phyloP scores from a whole-genome alignment of 2,329 filamentous ascomycete species.

The Fonsecaea erecta region DNA sequence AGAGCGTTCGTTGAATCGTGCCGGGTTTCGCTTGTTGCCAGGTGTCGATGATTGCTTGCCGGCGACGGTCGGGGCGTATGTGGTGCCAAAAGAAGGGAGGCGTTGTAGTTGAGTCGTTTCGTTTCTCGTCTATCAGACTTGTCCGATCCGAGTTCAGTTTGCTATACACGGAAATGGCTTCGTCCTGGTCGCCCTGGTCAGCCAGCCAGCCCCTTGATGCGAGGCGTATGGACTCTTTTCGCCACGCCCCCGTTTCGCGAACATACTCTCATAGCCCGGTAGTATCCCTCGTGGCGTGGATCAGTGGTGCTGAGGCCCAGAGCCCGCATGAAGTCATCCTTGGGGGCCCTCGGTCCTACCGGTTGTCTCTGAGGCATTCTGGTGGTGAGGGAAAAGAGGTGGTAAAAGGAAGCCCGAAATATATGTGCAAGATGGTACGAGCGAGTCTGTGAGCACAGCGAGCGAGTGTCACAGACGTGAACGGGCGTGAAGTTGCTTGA shows the following conservation, averaged over 20 bases:
- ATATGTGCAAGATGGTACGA: slow-evolving; percentile 34
- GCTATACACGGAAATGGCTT: slow-evolving; percentile 52
- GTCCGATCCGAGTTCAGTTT: slow-evolving; percentile 48
- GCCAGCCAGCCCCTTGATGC: slow-evolving; percentile 7
- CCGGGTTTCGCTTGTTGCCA: slow-evolving; percentile 46
- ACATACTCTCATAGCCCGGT: slow-evolving; percentile 52
- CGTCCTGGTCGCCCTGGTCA: slow-evolving; percentile 43
- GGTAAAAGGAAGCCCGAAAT: slow-evolving; percentile 32
- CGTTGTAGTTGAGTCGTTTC: slow-evolving; percentile 44
- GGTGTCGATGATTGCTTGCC: slow-evolving; percentile 50
- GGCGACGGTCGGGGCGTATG: slow-evolving; percentile 50
- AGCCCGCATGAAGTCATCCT: slow-evolving; percentile 54
- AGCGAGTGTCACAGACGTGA: slow-evolving; percentile 35
- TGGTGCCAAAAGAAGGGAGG: slow-evolving; percentile 55
- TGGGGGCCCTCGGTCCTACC: slow-evolving; percentile 49
- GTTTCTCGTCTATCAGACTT: slow-evolving; percentile 48
- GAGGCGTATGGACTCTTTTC: not conserved
- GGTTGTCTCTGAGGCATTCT: slow-evolving; percentile 34
- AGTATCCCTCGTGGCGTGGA: slow-evolving; percentile 50
- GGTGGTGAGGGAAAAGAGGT: slow-evolving; percentile 25
- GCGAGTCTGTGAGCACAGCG: slow-evolving; percentile 32
- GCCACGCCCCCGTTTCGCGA: not conserved
- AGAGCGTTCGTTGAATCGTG: slow-evolving; percentile 45
- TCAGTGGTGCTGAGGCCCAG: slow-evolving; percentile 48
- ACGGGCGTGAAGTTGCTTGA: slow-evolving; percentile 26